These are phyloP conservation scores for Claviceps sp. DNA, from an alignment of 2,329 filamentous ascomycete genomes.

Conservation along the genomic window DNA sequence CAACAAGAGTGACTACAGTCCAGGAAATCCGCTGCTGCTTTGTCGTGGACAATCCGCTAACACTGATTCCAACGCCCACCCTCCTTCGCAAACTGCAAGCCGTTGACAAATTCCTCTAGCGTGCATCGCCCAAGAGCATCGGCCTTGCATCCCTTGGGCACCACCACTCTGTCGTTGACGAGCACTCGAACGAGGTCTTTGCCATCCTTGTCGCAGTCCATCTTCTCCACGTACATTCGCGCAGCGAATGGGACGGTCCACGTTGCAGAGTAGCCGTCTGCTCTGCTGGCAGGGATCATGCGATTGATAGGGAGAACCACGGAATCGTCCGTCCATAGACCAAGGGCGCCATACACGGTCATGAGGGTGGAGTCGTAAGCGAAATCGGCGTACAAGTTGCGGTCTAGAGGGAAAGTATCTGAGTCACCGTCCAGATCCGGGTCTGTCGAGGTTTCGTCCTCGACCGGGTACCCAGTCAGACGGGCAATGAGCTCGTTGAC, in stretches of 20 bases:
- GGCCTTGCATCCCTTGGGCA: conserved; percentile 54
- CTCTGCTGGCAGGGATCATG: conserved; percentile 35
- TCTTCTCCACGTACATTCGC: conserved; percentile 78
- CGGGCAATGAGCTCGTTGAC: conserved; percentile 79
- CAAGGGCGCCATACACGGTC: conserved; percentile 61
- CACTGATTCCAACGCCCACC: conserved; percentile 67
- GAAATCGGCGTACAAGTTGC: conserved; percentile 71
- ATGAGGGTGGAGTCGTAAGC: conserved; percentile 85
- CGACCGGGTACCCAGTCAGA: conserved; percentile 54
- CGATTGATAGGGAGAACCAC: conserved; percentile 35
- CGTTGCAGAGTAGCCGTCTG: conserved; percentile 57
- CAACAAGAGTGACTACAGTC: no score
- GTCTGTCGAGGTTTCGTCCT: conserved; percentile 65
- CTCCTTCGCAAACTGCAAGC: conserved; percentile 56
- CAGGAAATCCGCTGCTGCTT: no score
- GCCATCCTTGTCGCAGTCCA: conserved; percentile 43
- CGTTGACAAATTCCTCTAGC: conserved; percentile 57
- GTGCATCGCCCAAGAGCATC: conserved; percentile 61
- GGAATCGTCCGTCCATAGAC: conserved; percentile 56
- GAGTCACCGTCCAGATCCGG: conserved; percentile 55
- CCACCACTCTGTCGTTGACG: conserved; percentile 72
- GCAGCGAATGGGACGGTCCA: conserved; percentile 76
- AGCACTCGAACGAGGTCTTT: conserved; percentile 68
- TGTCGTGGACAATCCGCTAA: conserved; percentile 5
- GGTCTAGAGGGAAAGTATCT: conserved; percentile 59